These are phyloP conservation scores for Teunomyces barrocoloradensis DNA, from an alignment of 805 yeast genomes.

Conservation along the genomic window DNA sequence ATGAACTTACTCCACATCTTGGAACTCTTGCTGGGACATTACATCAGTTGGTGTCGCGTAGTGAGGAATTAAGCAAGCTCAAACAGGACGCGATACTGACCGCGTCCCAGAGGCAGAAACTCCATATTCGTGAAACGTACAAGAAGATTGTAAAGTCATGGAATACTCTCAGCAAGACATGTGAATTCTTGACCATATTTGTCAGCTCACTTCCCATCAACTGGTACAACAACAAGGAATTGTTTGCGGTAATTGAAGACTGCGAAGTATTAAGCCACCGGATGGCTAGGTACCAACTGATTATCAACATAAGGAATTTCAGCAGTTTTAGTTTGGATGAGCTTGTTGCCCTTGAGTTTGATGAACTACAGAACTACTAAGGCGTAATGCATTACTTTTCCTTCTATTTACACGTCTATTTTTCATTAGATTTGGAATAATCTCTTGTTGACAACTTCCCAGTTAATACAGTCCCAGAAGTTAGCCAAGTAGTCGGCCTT, in stretches of 20 bases:
- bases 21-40: background rate
- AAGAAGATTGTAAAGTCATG: conserved; percentile 15
- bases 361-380: conserved; percentile 10
- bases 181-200: conserved; percentile 32
- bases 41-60: background rate
- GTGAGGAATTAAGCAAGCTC: conserved; percentile 6
- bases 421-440: conserved; percentile 30
- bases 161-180: conserved; percentile 16
- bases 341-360: conserved; percentile 21
- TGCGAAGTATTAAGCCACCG: conserved; percentile 23
- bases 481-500: conserved; percentile 68
- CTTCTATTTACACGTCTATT: conserved; percentile 2
- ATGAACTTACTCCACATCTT: background rate
- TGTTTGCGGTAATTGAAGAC: conserved; percentile 25
- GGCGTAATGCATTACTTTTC: too few relatives aligned
- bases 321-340: conserved; percentile 16
- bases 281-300: conserved; percentile 16
- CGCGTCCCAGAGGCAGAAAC: background rate
- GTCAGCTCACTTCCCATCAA: conserved; percentile 32
- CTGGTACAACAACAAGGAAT: conserved; percentile 33
- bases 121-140: conserved; percentile 3
- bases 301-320: conserved; percentile 15
- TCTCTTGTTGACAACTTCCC: conserved; percentile 68
- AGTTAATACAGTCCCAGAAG: conserved; percentile 76
- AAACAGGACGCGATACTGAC: background rate